A percentile compares a stretch with the other conserved stretches of the same genome.
These are phyloP conservation scores for Penicillium odoratum DNA, from an alignment of 495 filamentous ascomycete genomes.

Conservation along the genomic window DNA sequence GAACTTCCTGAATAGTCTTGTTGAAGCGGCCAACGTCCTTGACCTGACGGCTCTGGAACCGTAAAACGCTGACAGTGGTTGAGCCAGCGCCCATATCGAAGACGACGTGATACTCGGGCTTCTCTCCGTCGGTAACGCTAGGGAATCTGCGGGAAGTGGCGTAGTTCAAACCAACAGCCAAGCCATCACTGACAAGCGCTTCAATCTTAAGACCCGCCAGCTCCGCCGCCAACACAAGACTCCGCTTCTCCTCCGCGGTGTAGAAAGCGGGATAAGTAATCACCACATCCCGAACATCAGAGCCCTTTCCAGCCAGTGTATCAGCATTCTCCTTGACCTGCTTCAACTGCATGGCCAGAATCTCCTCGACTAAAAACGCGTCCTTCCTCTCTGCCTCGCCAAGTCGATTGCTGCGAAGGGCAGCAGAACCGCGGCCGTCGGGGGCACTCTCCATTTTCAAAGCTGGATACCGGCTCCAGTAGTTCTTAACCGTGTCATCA, in stretches of 20 bases:
- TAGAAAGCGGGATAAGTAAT: conserved; percentile 93
- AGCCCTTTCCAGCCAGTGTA: conserved; percentile 75
- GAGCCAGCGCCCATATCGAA: conserved; percentile 98
- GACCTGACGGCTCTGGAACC: conserved; percentile 82
- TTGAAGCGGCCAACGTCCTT: conserved; percentile 94
- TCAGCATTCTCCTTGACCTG: conserved; percentile 86
- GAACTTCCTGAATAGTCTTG: conserved; percentile 93
- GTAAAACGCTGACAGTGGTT: conserved; percentile 90
- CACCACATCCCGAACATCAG: conserved; percentile 73
- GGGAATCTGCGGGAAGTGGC: conserved; percentile 89
- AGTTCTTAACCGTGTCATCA: conserved; percentile 63
- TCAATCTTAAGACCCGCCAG: conserved; percentile 86
- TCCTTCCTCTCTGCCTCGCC: conserved; percentile 60
- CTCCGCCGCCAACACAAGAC: conserved; percentile 74
- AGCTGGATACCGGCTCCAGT: conserved; percentile 70
- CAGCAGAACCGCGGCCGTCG: conserved; percentile 65
- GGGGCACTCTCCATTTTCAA: conserved; percentile 43
- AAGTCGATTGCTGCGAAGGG: conserved; percentile 74
- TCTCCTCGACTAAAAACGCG: conserved; percentile 84
- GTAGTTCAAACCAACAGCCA: conserved; percentile 94
- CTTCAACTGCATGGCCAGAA: conserved; percentile 94
- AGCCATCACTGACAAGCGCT: conserved; percentile 81
- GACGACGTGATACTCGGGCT: conserved; percentile 88
- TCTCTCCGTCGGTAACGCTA: conserved; percentile 75
- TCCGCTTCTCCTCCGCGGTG: conserved; percentile 82